Base-by-base conservation (phyloP, 192 early-diverging fungal species). In the Thamnidium elegans region DNA sequence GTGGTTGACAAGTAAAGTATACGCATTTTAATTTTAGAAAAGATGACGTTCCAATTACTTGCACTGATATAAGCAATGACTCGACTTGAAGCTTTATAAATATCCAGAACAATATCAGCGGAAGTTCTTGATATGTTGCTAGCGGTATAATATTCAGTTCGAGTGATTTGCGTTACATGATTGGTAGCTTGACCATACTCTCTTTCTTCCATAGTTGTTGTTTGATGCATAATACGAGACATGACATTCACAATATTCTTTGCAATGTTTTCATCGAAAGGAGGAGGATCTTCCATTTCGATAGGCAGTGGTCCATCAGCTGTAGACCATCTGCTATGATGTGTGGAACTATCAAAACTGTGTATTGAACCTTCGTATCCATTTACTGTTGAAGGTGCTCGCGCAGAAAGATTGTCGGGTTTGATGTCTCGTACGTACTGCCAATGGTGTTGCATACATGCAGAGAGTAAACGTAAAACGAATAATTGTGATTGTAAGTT, bases 401-500 rank as follows among this genome's bases (percentile, higher is more conserved):
- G 66, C 1, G 60, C 31, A 11, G 58, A 54, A 1, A 36, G 51
- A 36, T 66, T 47, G 6, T 80, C 83, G n/a, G 67, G 71, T 34
- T 64, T 61, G 8, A 55, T n/a, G 42, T 72, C 81, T 59, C 82
- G 82, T 65, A 84, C 84, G 71, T 79, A 84, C 60, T 93, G 86
- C 93, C 93, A 94, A 70, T 92, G 82, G 58, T 87, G 87, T 39
- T 90, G 86, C 87, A 93, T 91, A 70, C 92, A 93, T 60, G 88
- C 87, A 3, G 89, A 90, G 23, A 95, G 74, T 45, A 97, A 79
- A 60, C 89, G 81, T 54, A 95, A 81, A 13, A 95, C 71, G 66
- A 94, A 92, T 10, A 93, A 79, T 71, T 94, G 93, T 15, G 92
- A 94, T 67, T 97, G 91, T 66, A 92, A 83, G 30, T 87, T 79